Evolutionary conservation across 345 rosid genomes (phyloP), one percentile per base, ranked within the genome.

Genomic region (Syzygium jambos): DNA sequence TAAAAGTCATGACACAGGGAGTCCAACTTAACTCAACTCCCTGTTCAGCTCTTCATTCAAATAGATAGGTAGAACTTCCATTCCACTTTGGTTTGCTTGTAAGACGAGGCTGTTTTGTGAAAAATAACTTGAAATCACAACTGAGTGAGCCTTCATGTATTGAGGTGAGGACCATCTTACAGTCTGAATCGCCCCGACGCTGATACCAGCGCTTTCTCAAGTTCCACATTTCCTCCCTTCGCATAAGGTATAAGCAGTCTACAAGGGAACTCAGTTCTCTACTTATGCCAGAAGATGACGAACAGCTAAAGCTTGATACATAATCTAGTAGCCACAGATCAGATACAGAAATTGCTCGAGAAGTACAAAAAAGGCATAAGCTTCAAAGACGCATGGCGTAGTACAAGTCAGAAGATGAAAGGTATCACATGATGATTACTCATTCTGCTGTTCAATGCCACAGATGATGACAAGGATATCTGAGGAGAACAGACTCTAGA

Each of bases 161-260:
- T 19, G 22, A 65, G 19, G 16, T 30, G 22, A 65, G 22, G 78
- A 29, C 1, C 78, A 65, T 30, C 22, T 65, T 65, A 29, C 3
- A 30, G 6, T 30, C 22, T 30, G 3, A 65, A 65, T 0, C 9
- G 78, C 43, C 43, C 43, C 6, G 1, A 29, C 1, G 6, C 1
- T 8, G 22, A 30, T 3, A 7, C 19, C 23, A 7, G 22, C 21
- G 5, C 78, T 8, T 15, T 1, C 1, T 65, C 78, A 30, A 65
- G 43, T 30, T 30, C 77, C 77, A 1, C 2, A 1, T 29, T 65
- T 16, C 41, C 30, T 65, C 78, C 22, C 34, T 65, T 30, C 78
- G 38, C 43, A 2, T 17, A 16, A 16, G 43, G 30, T 65, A 29
- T 2, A 30, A 15, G 11, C 22, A 30, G 21, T 30, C 23, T 34